phyloP scores from a whole-genome alignment of 768 basidiomycete species.

The Trichaptum fuscoviolaceum region DNA sequence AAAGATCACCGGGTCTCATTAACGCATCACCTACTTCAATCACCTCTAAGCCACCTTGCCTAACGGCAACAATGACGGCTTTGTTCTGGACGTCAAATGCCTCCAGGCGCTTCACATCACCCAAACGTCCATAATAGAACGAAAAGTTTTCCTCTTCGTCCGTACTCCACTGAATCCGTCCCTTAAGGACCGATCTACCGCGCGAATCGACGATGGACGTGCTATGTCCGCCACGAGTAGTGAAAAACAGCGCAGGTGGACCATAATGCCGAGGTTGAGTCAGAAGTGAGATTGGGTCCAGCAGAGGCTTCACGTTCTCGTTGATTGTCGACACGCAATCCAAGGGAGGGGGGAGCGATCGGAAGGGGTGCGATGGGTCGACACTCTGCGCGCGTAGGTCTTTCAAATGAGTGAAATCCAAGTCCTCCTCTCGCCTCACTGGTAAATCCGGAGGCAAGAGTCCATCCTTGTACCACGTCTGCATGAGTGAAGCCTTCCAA shows the following conservation, averaged over 20 bases:
- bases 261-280: constrained; percentile 79
- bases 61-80: constrained; percentile 78
- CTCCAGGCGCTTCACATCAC: constrained; percentile 79
- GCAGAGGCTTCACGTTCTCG: constrained; percentile 48
- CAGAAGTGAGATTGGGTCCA: constrained; percentile 71
- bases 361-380: constrained; percentile 79
- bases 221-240: constrained; percentile 85
- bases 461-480: constrained; percentile 84
- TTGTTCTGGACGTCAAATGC: constrained; percentile 74
- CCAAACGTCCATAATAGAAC: constrained; percentile 45
- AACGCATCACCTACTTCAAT: constrained; percentile 78
- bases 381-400: constrained; percentile 74
- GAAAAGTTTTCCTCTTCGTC: constrained; percentile 51
- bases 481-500: constrained; percentile 86
- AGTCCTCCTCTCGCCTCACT: constrained; percentile 70
- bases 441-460: constrained; percentile 79
- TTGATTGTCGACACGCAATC: constrained; percentile 27
- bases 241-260: constrained; percentile 82
- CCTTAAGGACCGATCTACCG: constrained; percentile 78
- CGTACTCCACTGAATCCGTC: constrained; percentile 71
- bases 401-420: constrained; percentile 59
- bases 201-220: constrained; percentile 85
- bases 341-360: constrained; percentile 39
- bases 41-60: constrained; percentile 80
- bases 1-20: constrained; percentile 74